Base-by-base conservation (phyloP, 257 asterid species). In the Solanum raphanifolium region DNA sequence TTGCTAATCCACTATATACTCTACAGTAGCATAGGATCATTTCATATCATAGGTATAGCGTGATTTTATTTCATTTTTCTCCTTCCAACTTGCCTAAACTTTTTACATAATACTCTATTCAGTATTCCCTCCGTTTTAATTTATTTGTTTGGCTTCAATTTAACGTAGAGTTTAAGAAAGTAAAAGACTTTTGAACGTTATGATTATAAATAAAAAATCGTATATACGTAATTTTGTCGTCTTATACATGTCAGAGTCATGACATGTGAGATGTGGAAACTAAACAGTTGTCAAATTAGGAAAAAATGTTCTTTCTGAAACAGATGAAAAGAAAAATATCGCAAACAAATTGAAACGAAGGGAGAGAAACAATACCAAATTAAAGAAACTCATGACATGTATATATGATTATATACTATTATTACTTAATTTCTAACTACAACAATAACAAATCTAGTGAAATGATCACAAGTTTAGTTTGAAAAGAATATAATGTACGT, bases 141-240 rank as follows among this genome's bases (percentile, higher is more conserved):
- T 31, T 69, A 0, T 29, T 13, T 69, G 0, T 29, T 18, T 3
- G 5, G 0, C 1, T 31, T 29, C 20, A 6, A 71, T 0, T 13
- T 7, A 20, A 29, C 1, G 0, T 7, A 13, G 0, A 32, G 0
- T 71, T 73, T 73, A 7, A 27, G 4, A 27, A 27, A 68, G 0
- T 13, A 68, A 68, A 68, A 13, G 4, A 0, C 1, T 27, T 12
- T 71, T 71, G 0, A 7, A 71, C 2, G 0, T 32, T 32, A 15
- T 32, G 4, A 18, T 32, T 0, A 9, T 32, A 4, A 32, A 32
- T 31, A 31, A 69, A 69, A 5, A 27, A 27, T 5, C 1, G 1
- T 29, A 25, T 13, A 3, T 27, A 27, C 0, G 0, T 68, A 68
- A 0, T 5, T 3, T 32, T 71, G 0, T 7, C n/a, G 0, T 71